Conservation (phyloP, 2,329 filamentous ascomycete species). For the Diaporthe australafricana region DNA sequence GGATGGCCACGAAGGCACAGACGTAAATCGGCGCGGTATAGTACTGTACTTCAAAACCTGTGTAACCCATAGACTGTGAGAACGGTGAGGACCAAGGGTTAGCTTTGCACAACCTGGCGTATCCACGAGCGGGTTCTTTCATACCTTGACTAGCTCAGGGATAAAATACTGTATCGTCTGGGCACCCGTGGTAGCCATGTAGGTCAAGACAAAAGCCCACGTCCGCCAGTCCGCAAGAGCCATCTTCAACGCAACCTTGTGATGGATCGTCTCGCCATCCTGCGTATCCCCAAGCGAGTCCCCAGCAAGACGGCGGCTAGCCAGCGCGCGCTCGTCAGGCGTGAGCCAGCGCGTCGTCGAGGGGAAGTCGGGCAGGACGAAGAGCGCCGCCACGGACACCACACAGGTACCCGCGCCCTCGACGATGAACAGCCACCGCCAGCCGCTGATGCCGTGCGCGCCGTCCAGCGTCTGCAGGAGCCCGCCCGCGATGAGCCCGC, state of each 20-base stretch:
- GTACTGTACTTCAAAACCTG: conserved; percentile 30
- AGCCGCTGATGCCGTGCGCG: conserved; percentile 14
- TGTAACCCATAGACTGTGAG: conserved; percentile 18
- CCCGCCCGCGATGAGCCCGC: conserved; percentile 64
- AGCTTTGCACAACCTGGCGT: background rate
- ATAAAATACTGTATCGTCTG: conserved; percentile 50
- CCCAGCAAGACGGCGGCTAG: conserved; percentile 70
- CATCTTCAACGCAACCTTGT: conserved; percentile 42
- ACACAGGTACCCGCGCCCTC: conserved; percentile 26
- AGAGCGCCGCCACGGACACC: conserved; percentile 7
- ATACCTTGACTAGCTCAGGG: conserved; percentile 44
- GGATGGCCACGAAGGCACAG: conserved; percentile 31
- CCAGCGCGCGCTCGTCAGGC: conserved; percentile 58
- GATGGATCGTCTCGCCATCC: conserved; percentile 54
- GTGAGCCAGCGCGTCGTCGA: conserved; percentile 33
- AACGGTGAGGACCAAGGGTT: background rate
- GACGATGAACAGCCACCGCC: conserved; percentile 32
- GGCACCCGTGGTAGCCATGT: conserved; percentile 50
- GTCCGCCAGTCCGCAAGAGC: conserved; percentile 53
- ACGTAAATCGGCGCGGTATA: conserved; percentile 32
- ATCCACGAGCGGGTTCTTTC: too few relatives aligned
- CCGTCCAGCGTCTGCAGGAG: conserved; percentile 48
- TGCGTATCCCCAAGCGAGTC: conserved; percentile 70
- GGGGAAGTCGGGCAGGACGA: conserved; percentile 32
- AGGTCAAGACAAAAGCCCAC: conserved; percentile 54